Evolutionary conservation across 2,329 filamentous ascomycete genomes (phyloP), one percentile per base, ranked within the genome.

Genomic region (Arthrobotrys pseudoclavata): DNA sequence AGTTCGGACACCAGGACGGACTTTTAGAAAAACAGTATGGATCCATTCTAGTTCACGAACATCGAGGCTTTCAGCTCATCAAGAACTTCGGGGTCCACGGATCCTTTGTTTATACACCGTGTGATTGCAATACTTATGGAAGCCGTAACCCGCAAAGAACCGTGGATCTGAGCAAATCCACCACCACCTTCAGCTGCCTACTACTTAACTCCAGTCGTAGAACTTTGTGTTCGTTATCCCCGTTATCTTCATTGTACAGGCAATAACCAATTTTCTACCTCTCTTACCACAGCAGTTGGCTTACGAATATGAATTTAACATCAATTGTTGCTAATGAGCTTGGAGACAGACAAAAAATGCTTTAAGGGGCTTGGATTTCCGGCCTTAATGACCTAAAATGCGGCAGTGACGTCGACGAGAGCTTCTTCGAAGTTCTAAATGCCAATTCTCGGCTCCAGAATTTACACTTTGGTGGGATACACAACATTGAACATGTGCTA

Each of bases 151-250:
- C 12, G 12, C 12, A 40, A 5, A 13, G 1, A 3, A 12, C 12
- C 1, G 2, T 5, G 15, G 2, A n/a, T 4, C 2, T 15, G 7
- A 15, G 2, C 4, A 9, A 15, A 15, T 15, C 13, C 4, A 3
- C 2, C 7, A 13, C 12, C 2, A 40, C 15, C 4, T 20, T 57
- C 18, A 22, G 13, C 12, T 57, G 15, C 1, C 3, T 57, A 1
- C 0, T 40, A 13, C n/a, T 57, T 0, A 22, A 29, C 9, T 3
- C n/a, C 52, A 57, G 9, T 18, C 40, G 2, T 29, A 29, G 3
- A 57, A 57, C 6, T 57, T 57, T 10, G 3, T 57, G 52, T 55
- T 18, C 7, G 50, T 55, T 37, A 40, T 31, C 6, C 6, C 42
- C 42, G 2, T 18, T 42, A 6, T 18, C 5, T 2, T 2, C 34